Percentiles rank a stretch among this genome's conserved stretches.
Evolutionary conservation across 805 yeast species (phyloP).

Genomic region (Candida pseudofarinosa): DNA sequence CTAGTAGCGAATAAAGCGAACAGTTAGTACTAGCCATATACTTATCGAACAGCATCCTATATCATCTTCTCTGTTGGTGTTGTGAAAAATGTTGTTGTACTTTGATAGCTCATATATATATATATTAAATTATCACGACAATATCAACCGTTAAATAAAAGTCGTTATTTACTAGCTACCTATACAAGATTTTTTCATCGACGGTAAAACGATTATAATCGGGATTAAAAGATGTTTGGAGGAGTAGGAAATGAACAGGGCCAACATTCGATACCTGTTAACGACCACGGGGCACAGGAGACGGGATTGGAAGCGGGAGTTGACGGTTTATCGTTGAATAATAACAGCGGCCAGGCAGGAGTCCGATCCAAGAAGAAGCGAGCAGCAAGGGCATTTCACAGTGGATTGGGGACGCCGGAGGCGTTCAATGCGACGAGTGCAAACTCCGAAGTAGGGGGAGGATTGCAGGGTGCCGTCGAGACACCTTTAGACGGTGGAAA

Average conservation of each 20-base stretch:
- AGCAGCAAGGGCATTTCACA: slow-evolving; percentile 28
- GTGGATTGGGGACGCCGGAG: slow-evolving; percentile 11
- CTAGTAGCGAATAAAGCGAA: slow-evolving; percentile 34
- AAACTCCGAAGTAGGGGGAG: background rate
- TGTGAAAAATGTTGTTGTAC: background rate
- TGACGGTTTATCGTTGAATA: background rate
- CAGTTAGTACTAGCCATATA: slow-evolving; percentile 26
- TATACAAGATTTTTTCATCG: no score
- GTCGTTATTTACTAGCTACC: background rate
- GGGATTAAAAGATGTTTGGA: background rate
- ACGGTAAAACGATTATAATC: background rate
- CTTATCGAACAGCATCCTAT: slow-evolving; percentile 15
- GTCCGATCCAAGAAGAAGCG: slow-evolving; percentile 21
- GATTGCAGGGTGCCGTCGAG: background rate
- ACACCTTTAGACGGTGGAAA: no score
- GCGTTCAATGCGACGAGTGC: background rate
- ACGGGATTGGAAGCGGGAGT: background rate
- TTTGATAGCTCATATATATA: no score
- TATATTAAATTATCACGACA: no score
- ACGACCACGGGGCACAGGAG: background rate
- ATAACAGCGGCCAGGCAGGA: background rate
- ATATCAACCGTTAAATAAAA: no score
- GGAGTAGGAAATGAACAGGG: background rate
- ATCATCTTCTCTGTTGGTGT: slow-evolving; percentile 10
- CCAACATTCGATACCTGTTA: background rate